These are phyloP conservation scores for Didymella pinodella DNA, from an alignment of 2,329 filamentous ascomycete species.

Conservation along the genomic window DNA sequence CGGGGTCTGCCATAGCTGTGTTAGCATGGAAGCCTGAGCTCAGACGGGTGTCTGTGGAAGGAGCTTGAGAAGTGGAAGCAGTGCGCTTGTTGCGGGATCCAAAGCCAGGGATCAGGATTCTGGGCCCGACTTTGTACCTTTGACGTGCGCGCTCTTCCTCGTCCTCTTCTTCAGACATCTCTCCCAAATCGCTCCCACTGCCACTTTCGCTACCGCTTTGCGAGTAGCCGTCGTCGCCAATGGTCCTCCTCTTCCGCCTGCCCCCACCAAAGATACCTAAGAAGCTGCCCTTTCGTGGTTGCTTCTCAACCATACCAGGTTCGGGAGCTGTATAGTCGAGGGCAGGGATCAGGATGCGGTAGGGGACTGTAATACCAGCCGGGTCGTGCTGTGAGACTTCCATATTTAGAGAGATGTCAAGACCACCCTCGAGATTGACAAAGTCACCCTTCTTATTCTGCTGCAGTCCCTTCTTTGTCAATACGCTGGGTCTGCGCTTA, in stretches of 20 bases:
- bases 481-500: slow-evolving; percentile 55
- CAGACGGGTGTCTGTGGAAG: slow-evolving; percentile 25
- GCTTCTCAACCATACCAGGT: slow-evolving; percentile 26
- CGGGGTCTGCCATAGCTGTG: slow-evolving; percentile 22
- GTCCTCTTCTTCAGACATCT: slow-evolving; percentile 41
- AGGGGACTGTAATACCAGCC: slow-evolving; percentile 85
- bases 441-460: slow-evolving; percentile 42
- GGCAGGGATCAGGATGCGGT: slow-evolving; percentile 83
- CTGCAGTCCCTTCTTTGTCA: slow-evolving; percentile 51
- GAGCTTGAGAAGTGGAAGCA: slow-evolving; percentile 28
- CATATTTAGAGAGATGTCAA: slow-evolving; percentile 88
- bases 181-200: slow-evolving; percentile 37
- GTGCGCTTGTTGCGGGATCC: slow-evolving; percentile 36
- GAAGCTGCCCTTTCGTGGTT: slow-evolving; percentile 43
- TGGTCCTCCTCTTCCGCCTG: slow-evolving; percentile 29
- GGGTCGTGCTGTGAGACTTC: slow-evolving; percentile 88
- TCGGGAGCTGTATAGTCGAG: slow-evolving; percentile 59
- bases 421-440: slow-evolving; percentile 80
- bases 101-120: slow-evolving; percentile 43
- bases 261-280: slow-evolving; percentile 36
- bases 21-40: slow-evolving; percentile 42
- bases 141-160: slow-evolving; percentile 42
- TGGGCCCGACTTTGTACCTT: slow-evolving; percentile 48
- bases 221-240: slow-evolving; percentile 48
- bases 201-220: slow-evolving; percentile 37